Base-by-base conservation (phyloP, 257 asterid genomes). In the Cinchona pubescens region DNA sequence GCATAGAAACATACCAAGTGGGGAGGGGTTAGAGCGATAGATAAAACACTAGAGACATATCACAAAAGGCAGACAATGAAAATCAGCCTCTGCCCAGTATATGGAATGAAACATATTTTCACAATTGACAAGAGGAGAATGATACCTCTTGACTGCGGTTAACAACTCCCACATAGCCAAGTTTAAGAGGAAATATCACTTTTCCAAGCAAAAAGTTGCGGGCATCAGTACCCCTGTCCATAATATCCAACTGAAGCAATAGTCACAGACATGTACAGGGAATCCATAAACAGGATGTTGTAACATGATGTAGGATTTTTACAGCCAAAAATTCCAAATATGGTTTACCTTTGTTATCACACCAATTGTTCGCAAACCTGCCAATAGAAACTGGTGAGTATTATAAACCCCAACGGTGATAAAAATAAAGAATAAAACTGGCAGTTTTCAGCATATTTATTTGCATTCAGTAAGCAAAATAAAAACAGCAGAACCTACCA, bases 161-260 rank as follows among this genome's bases (percentile, higher is more conserved):
- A 72, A 95, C 99, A 77, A 95, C 92, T 27, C 98, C 98, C n/a
- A 92, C 86, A 79, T 95, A 95, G 59, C 99, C 98, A 82, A 95
- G 97, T 68, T 89, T 94, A 78, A 95, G 99, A 53, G 98, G 99
- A 81, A 95, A n/a, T n/a, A n/a, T 83, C 75, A 91, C 96, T 88
- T 92, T 92, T 59, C 98, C 99, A 74, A 95, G 99, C 87, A 92
- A 87, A 78, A 91, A 88, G 79, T 95, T 90, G 73, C 91, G 92
- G 18, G 97, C 98, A 85, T 92, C 96, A 75, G 98, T 95, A 67
- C 99, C 99, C 74, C 98, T 86, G 79, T 95, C 98, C 99, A 95
- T 95, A 72, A 95, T 95, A 82, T 95, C 99, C 90, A 95, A 85
- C 99, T 95, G 91, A 59, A 78, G 75, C 69, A 83, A 70, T 81